Base-by-base conservation (phyloP, 495 filamentous ascomycete genomes). In the Hyaloscypha hepaticicola region DNA sequence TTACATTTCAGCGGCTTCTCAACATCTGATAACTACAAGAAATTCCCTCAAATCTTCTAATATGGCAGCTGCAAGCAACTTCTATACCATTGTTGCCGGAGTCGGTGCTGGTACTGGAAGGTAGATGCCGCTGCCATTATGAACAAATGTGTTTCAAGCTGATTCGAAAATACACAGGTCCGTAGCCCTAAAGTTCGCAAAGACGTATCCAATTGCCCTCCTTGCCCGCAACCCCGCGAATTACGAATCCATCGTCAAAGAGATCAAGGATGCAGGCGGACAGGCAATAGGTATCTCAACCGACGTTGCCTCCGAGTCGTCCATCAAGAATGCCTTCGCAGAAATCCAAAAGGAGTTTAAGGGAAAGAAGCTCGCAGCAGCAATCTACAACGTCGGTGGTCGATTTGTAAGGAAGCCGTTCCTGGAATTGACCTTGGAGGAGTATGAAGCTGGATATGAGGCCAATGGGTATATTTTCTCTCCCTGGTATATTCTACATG, bases 361-460 rank as follows among this genome's bases (percentile, higher is more conserved):
- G 0, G 80, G 70, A n/a, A 67, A 71, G 29, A 79, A 82, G 28
- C 75, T 90, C 1, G 91, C 88, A 9, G 93, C 90, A 0, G 92
- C 92, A 0, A 77, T 98, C 5, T 97, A 90, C 73, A 97, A 97
- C 72, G 86, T 87, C n/a, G 82, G 82, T 3, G 88, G 86, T 16
- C 82, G 85, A 1, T 89, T 91, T 64, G 78, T 86, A 6, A 78
- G 83, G 41, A 95, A 94, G 78, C 90, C 92, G 2, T 96, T 97
- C 71, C 77, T 96, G 21, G 92, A 96, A 65, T 61, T 90, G 53
- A 85, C 76, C 0, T 75, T 83, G 45, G 83, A 86, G 22, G 90
- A 95, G 27, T 89, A 91, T 66, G 72, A 82, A 14, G 68, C 58
- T 3, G 80, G 84, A 2, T 83, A 85, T 45, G 72, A 79, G 9